Percentiles rank a stretch among this genome's conserved stretches.
phyloP scores from a whole-genome alignment of 768 basidiomycete genomes.

The Phanerochaete sordida region DNA sequence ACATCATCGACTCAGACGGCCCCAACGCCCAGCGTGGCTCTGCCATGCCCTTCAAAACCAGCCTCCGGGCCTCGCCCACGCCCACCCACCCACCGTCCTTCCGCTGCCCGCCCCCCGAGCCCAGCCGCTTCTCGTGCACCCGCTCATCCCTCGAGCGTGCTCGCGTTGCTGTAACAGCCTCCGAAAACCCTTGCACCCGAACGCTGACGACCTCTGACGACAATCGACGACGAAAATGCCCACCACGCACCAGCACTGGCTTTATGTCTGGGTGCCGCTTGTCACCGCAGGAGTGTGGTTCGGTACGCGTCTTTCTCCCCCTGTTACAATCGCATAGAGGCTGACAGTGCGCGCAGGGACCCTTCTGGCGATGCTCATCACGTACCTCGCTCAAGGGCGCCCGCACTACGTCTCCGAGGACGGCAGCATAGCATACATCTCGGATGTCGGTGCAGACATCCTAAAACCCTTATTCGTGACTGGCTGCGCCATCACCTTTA shows the following conservation, averaged over 20 bases:
- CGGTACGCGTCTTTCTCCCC: slow-evolving; percentile 36
- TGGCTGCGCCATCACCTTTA: slow-evolving; percentile 60
- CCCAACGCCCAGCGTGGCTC: not conserved
- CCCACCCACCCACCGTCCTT: not conserved
- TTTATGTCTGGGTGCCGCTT: slow-evolving; percentile 62
- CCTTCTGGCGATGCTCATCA: slow-evolving; percentile 65
- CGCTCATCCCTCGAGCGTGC: not conserved
- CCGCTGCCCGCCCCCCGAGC: not conserved
- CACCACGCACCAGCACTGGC: slow-evolving; percentile 46
- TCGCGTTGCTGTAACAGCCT: not conserved
- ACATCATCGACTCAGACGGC: not conserved
- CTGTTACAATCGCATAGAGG: not conserved
- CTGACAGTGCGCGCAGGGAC: slow-evolving; percentile 34
- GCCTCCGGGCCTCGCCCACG: not conserved
- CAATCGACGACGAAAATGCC: slow-evolving; percentile 8
- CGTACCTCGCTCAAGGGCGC: slow-evolving; percentile 65
- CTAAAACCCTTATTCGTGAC: slow-evolving; percentile 75
- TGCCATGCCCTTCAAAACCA: not conserved
- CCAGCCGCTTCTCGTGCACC: not conserved
- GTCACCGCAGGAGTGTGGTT: slow-evolving; percentile 66
- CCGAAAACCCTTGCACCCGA: not conserved
- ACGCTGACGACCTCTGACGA: slow-evolving; percentile 16
- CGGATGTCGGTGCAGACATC: slow-evolving; percentile 69
- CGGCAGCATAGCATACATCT: slow-evolving; percentile 66
- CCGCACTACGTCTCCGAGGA: slow-evolving; percentile 56